Conservation (phyloP, 164 flowering plant genomes). For the Amborella trichopoda region DNA sequence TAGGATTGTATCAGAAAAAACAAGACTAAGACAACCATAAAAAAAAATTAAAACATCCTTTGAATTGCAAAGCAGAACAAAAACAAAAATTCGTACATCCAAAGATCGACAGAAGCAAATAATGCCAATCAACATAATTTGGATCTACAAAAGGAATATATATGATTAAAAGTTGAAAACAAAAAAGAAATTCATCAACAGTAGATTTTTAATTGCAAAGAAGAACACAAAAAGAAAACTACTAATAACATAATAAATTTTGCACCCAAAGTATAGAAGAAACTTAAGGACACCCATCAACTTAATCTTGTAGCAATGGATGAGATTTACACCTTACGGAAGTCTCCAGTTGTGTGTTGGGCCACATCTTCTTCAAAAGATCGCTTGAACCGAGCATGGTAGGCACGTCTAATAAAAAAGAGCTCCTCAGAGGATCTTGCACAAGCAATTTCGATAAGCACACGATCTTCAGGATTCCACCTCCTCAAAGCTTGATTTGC, state of each 20-base stretch:
- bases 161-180: background rate
- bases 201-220: background rate
- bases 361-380: constrained; percentile 90
- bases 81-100: too few species aligned
- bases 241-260: background rate
- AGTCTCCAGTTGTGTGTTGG: constrained; percentile 15
- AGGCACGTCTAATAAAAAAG: constrained; percentile 67
- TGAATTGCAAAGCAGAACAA: too few species aligned
- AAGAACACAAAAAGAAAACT: background rate
- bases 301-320: background rate
- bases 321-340: constrained; percentile 32
- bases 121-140: too few species aligned
- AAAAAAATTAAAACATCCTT: too few species aligned
- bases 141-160: background rate
- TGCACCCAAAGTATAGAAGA: background rate
- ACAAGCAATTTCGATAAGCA: constrained; percentile 62
- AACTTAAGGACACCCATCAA: background rate
- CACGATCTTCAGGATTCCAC: constrained; percentile 20
- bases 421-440: constrained; percentile 71
- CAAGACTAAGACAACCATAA: too few species aligned
- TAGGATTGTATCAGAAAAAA: too few species aligned
- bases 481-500: constrained; percentile 37
- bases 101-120: too few species aligned
- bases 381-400: constrained; percentile 65
- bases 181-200: background rate